Evolutionary conservation across 2,329 filamentous ascomycete species (phyloP), one percentile per base, ranked within the genome.

Genomic region (Amesomyces nigricolor): DNA sequence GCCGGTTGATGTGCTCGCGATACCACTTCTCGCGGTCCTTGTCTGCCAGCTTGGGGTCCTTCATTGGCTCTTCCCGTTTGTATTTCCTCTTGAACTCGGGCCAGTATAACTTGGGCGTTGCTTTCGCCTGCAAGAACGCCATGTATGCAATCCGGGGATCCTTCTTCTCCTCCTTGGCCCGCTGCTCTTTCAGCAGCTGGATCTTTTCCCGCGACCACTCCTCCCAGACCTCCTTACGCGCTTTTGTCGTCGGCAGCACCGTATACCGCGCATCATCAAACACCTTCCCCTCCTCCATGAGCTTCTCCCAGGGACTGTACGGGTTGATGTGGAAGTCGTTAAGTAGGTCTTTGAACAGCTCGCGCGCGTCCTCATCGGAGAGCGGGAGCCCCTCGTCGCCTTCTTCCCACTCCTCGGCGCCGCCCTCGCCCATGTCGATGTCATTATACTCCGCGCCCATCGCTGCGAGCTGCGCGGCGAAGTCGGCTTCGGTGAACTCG

Each of bases 61-160:
- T 87, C 87, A 99, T 91, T 51, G 85, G 80, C 0, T 81, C 71
- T 61, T 95, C 91, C 61, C 87, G 91, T 62, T 87, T 87, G 71
- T 84, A 94, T 68, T 96, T 99, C 35, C 94, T 80, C 65, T 89
- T 90, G 72, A 99, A 99, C 68, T 99, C 94, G 0, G 89, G 87
- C 94, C 94, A 99, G 76, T 95, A 99, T 1, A 99, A 78, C 72
- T 96, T 97, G 0, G 89, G 87, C 0, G 86, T 94, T 0, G 91
- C 92, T 62, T 90, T 82, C 47, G 86, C 82, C 60, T 92, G 84
- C 30, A 99, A 75, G 60, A 99, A 87, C 0, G 81, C 80, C 58
- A 97, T 74, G 69, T 95, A 99, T 0, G 86, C 83, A 61, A 96
- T 87, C 46, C 81, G 78, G 1, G 94, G 92, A 65, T 97, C 91